Base-by-base conservation (phyloP, 192 early-diverging fungal species). In the Entomortierella chlamydospora region DNA sequence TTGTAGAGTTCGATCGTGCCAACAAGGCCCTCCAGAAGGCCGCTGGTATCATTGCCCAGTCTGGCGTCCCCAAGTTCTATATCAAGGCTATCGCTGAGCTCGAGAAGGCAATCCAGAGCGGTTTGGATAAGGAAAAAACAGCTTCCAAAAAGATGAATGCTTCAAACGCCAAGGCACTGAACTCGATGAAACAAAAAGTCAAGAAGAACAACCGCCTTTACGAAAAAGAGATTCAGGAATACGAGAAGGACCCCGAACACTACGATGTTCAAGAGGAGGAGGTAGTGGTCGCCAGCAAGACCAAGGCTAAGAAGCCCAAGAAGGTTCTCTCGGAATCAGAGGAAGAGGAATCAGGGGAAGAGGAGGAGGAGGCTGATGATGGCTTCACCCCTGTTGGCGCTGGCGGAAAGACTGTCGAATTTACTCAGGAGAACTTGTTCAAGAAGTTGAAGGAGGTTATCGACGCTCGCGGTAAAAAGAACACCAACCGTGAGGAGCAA, bases 381-480 rank as follows among this genome's bases (percentile, higher is more conserved):
- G 91, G 90, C 4, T 92, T 93, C 67, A 89, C 89, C 12, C 81
- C 88, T 37, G 91, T 92, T 47, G 93, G 90, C 49, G 89, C 90
- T 78, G 85, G 84, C 37, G 91, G 91, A 73, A 90, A 90, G 84
- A 78, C 82, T 23, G 64, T 86, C 42, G 90, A 90, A 67, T 74
- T 91, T 47, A 91, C 90, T 31, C 81, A 86, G 15, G 90, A 93
- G 43, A 91, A 93, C 62, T 82, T 99, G 53, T 93, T 94, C 86
- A 92, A 96, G 84, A 87, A 91, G 65, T 87, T 99, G 57, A 80
- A 76, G 49, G 93, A 94, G 67, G 84, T 98, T 29, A 57, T 90
- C 53, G 90, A 91, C 47, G 87, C 94, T 50, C 91, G 98, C 70
- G 98, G 98, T 47, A 96, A 97, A 86, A 98, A 96, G 93, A 91